phyloP scores from a whole-genome alignment of 2,329 filamentous ascomycete genomes.

The Aaosphaeria arxii region DNA sequence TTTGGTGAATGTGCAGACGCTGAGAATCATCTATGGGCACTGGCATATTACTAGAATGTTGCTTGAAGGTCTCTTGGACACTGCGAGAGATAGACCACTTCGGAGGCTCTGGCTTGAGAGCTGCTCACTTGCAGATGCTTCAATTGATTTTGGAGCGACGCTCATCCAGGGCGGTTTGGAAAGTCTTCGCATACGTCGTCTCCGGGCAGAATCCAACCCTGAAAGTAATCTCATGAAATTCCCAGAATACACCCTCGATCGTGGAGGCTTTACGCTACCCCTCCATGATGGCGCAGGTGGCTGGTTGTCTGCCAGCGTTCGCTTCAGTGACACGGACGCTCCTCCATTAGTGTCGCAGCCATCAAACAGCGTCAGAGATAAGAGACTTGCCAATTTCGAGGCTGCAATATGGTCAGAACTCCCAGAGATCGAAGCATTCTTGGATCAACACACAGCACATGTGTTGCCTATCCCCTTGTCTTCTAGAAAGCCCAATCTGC shows the following conservation, averaged over 20 bases:
- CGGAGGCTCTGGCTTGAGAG: slow-evolving; percentile 47
- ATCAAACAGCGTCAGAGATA: too few species aligned
- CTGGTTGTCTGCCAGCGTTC: slow-evolving; percentile 26
- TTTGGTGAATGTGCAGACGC: slow-evolving; percentile 42
- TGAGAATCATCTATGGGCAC: slow-evolving; percentile 46
- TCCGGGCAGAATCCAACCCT: slow-evolving; percentile 24
- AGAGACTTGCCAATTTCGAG: slow-evolving; percentile 12
- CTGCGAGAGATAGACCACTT: slow-evolving; percentile 26
- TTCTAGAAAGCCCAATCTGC: slow-evolving; percentile 3
- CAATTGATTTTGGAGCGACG: slow-evolving; percentile 11
- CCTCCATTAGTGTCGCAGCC: background rate
- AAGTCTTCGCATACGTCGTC: slow-evolving; percentile 40
- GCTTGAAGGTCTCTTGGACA: slow-evolving; percentile 40
- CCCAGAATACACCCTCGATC: slow-evolving; percentile 23
- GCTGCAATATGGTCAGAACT: slow-evolving; percentile 22
- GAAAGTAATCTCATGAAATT: slow-evolving; percentile 11
- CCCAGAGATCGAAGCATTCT: slow-evolving; percentile 12
- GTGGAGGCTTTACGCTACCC: slow-evolving; percentile 22
- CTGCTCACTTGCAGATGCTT: slow-evolving; percentile 33
- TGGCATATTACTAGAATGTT: slow-evolving; percentile 39
- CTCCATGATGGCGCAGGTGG: slow-evolving; percentile 32
- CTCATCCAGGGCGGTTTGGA: slow-evolving; percentile 34
- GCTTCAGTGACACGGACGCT: slow-evolving; percentile 11
- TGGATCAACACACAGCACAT: too few species aligned
- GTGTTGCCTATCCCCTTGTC: slow-evolving; percentile 3